phyloP scores from a whole-genome alignment of 2,329 filamentous ascomycete species.

The Aspergillus awamori region DNA sequence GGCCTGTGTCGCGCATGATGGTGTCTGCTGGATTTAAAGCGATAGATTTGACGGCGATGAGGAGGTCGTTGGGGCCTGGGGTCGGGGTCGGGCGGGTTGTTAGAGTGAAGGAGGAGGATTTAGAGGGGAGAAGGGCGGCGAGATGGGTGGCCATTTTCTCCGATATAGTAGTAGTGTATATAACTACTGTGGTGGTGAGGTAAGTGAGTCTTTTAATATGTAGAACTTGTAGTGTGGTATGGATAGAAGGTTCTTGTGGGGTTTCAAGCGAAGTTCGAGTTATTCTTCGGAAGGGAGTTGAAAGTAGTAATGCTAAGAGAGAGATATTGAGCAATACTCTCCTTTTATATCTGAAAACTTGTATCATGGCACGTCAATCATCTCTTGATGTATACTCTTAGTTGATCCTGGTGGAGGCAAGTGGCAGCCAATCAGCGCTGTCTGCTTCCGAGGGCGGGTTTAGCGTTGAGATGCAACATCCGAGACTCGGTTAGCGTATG shows the following conservation, averaged over 20 bases:
- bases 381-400: neutral
- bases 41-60: constrained; percentile 52
- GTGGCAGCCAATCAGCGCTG: constrained; percentile 27
- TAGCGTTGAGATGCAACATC: constrained; percentile 12
- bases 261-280: no score
- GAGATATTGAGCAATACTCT: neutral
- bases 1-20: constrained; percentile 47
- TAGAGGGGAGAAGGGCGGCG: constrained; percentile 42
- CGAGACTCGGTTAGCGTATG: neutral
- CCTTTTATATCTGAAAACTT: constrained; percentile 11
- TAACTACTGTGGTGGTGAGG: no score
- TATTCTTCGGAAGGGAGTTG: neutral
- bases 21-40: constrained; percentile 55
- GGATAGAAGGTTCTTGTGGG: no score
- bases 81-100: constrained; percentile 45
- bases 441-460: constrained; percentile 17
- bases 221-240: neutral
- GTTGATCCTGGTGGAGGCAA: neutral
- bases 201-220: neutral
- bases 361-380: neutral
- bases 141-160: constrained; percentile 42
- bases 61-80: constrained; percentile 51
- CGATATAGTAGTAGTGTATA: neutral
- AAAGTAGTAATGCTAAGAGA: neutral
- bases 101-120: constrained; percentile 43